These are phyloP conservation scores for Diaporthe capsici DNA, from an alignment of 2,329 filamentous ascomycete species.

Conservation along the genomic window DNA sequence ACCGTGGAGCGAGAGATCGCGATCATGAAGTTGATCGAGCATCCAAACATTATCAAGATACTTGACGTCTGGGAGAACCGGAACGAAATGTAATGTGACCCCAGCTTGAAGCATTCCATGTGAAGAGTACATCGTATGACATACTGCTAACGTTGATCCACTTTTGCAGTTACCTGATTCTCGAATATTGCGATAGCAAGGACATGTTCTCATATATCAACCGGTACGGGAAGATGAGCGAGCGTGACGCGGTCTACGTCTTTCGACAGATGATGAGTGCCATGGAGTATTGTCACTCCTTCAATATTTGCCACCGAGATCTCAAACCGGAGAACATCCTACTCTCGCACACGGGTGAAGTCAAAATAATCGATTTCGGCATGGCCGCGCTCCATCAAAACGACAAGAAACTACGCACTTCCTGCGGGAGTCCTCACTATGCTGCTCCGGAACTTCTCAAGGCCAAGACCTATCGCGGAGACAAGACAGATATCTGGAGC, in stretches of 20 bases:
- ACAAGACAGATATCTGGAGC: slow-evolving; percentile 94
- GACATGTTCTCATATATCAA: slow-evolving; percentile 93
- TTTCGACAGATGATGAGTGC: slow-evolving; percentile 96
- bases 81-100: slow-evolving; percentile 83
- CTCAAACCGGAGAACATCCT: slow-evolving; percentile 98
- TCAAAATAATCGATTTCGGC: slow-evolving; percentile 97
- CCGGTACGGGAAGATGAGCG: slow-evolving; percentile 77
- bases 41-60: slow-evolving; percentile 93
- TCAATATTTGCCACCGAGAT: slow-evolving; percentile 96
- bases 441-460: slow-evolving; percentile 92
- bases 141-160: slow-evolving; percentile 38
- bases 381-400: slow-evolving; percentile 95
- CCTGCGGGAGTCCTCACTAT: slow-evolving; percentile 97
- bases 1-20: slow-evolving; percentile 95
- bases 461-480: slow-evolving; percentile 83
- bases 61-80: slow-evolving; percentile 99
- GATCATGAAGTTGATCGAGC: slow-evolving; percentile 96
- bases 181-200: slow-evolving; percentile 86
- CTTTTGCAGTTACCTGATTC: slow-evolving; percentile 84
- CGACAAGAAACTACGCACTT: slow-evolving; percentile 83
- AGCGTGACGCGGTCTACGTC: slow-evolving; percentile 85
- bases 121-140: neutral
- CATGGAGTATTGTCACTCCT: slow-evolving; percentile 91
- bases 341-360: slow-evolving; percentile 79
- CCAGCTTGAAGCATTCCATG: neutral